A percentile compares a stretch with the other conserved stretches of the same genome.
Conservation (phyloP, 257 asterid genomes). For the Solanum bulbocastanum region DNA sequence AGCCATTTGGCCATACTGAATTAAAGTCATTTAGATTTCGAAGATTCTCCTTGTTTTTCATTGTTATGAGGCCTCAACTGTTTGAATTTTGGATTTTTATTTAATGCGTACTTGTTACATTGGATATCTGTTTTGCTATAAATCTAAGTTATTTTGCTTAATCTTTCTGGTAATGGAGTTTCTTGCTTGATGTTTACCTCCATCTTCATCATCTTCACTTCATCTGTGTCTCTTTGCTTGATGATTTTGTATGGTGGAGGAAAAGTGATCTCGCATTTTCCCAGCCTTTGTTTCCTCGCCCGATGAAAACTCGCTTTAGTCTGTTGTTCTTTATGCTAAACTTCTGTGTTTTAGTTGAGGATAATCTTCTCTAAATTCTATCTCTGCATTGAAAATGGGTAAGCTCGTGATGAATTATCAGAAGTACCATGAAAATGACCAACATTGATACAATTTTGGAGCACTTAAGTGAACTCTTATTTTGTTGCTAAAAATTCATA, state of each 20-base stretch:
- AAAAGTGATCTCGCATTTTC: neutral
- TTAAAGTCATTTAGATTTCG: slow-evolving; percentile 4
- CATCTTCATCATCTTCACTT: neutral
- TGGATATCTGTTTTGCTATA: slow-evolving; percentile 7
- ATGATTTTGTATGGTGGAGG: neutral
- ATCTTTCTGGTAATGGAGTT: neutral
- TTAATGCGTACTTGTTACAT: slow-evolving; percentile 1
- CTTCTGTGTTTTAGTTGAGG: neutral
- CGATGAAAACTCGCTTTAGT: no score
- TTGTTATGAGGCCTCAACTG: slow-evolving; percentile 7
- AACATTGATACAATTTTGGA: neutral
- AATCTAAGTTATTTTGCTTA: slow-evolving; percentile 9
- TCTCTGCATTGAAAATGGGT: neutral
- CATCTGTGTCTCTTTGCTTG: neutral
- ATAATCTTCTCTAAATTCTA: neutral
- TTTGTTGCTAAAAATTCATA: neutral
- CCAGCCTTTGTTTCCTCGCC: neutral
- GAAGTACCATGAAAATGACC: no score
- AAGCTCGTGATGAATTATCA: neutral
- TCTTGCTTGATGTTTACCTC: neutral
- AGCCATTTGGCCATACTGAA: slow-evolving; percentile 4
- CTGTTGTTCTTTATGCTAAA: no score
- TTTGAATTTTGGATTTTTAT: slow-evolving; percentile 23
- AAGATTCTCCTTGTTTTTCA: neutral
- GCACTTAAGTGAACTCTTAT: neutral